A percentile compares a stretch with the other conserved stretches of the same genome.
phyloP scores from a whole-genome alignment of 495 filamentous ascomycete species.

The Penicillium angulare region DNA sequence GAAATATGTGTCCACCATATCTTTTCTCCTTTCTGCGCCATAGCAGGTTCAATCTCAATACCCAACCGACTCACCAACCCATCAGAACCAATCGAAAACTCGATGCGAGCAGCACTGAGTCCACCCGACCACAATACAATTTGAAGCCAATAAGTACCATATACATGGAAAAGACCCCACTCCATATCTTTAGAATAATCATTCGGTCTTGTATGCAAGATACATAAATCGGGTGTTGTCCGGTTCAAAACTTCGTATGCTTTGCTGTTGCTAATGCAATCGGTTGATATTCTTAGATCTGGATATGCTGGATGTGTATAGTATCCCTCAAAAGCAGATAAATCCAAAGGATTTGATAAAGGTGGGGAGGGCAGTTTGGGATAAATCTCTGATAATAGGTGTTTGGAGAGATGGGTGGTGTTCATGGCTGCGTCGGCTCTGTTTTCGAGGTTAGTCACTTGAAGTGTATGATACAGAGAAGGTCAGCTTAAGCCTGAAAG shows the following conservation, averaged over 20 bases:
- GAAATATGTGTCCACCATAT: conserved; percentile 5
- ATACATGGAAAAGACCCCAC: conserved; percentile 5
- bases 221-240: neutral
- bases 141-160: conserved; percentile 2
- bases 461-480: too few relatives aligned
- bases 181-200: neutral
- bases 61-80: neutral
- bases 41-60: conserved; percentile 1
- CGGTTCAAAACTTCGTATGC: neutral
- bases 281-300: conserved; percentile 1
- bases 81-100: neutral
- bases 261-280: neutral
- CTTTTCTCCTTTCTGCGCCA: neutral
- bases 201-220: neutral
- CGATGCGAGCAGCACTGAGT: neutral
- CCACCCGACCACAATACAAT: conserved; percentile 1
- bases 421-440: conserved; percentile 10
- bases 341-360: conserved; percentile 4
- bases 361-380: conserved; percentile 5
- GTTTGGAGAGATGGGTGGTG: conserved; percentile 2
- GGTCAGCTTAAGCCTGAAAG: too few relatives aligned
- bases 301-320: conserved; percentile 9
- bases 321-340: conserved; percentile 7
- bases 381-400: conserved; percentile 7
- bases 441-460: neutral